Evolutionary conservation across 2,329 filamentous ascomycete genomes (phyloP), one percentile per base, ranked within the genome.

Genomic region (Fusarium devonianum): DNA sequence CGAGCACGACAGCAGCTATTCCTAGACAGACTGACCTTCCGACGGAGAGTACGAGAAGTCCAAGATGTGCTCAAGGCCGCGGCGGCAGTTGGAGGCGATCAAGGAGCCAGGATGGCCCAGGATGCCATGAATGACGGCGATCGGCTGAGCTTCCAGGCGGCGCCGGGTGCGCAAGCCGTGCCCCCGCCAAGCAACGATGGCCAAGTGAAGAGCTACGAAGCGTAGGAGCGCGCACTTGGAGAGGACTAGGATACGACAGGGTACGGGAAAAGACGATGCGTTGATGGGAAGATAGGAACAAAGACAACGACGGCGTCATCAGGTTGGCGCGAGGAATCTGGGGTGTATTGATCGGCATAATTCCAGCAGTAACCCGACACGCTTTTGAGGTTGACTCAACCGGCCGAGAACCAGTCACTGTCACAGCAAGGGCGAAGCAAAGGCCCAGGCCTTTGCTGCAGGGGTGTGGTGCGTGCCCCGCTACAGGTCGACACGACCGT

Each of bases 1-100:
- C 85, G 92, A 48, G 90, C 90, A 29, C 86, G 93, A 21, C 92
- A 97, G 71, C 90, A 97, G 71, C 82, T 99, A 13, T 96, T 97
- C 78, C 78, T 97, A 26, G 94, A 99, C 71, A 85, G 94, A 17
- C 79, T 99, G 39, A 84, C 89, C 2, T 96, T 97, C 77, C 92
- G 94, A 77, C 88, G 89, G 72, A 84, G 92, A 42, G 89, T 97
- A 18, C 84, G 86, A 43, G 89, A 92, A 55, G 88, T 92, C 1
- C 90, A 97, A 73, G 87, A 91, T 34, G 80, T 81, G 1, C 78
- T 96, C n/a, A 81, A 79, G 69, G 75, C 74, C n/a, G 82, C 79
- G 1, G 74, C 73, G 0, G 64, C 72, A 0, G 67, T 70, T 6
- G 80, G 79, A 5, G 79, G 78, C 21, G 81, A 82, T 13, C 76